Percentiles rank a stretch among this genome's conserved stretches.
Conservation (phyloP, 345 rosid species). For the Sisymbrium altissimum region DNA sequence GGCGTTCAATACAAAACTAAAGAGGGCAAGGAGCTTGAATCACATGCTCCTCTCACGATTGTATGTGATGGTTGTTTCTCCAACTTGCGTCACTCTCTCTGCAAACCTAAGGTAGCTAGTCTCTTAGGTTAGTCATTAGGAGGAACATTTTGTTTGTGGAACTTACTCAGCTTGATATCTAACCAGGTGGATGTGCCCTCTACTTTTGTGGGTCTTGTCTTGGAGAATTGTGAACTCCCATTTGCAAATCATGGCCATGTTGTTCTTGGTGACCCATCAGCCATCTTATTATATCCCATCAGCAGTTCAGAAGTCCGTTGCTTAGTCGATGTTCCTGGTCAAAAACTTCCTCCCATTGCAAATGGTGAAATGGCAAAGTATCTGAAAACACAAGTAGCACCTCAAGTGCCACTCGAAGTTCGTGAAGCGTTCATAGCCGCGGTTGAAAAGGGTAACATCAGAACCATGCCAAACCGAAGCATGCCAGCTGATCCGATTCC, state of each 20-base stretch:
- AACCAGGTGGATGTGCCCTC: constrained; percentile 62
- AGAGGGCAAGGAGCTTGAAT: constrained; percentile 30
- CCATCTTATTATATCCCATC: constrained; percentile 54
- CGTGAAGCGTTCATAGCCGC: constrained; percentile 42
- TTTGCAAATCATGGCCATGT: constrained; percentile 52
- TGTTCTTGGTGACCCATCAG: constrained; percentile 56
- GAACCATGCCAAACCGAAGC: constrained; percentile 51
- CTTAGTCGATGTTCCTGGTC: constrained; percentile 64
- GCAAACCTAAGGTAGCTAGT: constrained; percentile 46
- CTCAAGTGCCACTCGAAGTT: constrained; percentile 42
- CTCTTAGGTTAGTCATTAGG: too few relatives aligned
- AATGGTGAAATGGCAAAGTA: constrained; percentile 66
- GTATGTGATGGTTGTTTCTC: constrained; percentile 45
- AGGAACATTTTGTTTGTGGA: neutral
- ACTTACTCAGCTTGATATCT: neutral
- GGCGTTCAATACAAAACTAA: constrained; percentile 50
- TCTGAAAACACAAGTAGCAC: constrained; percentile 50
- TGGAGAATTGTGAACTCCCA: constrained; percentile 63
- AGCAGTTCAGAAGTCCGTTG: constrained; percentile 65
- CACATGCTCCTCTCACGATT: constrained; percentile 55
- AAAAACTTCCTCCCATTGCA: constrained; percentile 57
- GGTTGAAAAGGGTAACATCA: constrained; percentile 47
- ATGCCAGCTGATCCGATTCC: constrained; percentile 54
- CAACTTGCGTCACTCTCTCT: constrained; percentile 51
- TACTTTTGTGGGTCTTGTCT: constrained; percentile 53